Base-by-base conservation (phyloP, 768 basidiomycete species). In the Phlebiopsis flavidoalba region DNA sequence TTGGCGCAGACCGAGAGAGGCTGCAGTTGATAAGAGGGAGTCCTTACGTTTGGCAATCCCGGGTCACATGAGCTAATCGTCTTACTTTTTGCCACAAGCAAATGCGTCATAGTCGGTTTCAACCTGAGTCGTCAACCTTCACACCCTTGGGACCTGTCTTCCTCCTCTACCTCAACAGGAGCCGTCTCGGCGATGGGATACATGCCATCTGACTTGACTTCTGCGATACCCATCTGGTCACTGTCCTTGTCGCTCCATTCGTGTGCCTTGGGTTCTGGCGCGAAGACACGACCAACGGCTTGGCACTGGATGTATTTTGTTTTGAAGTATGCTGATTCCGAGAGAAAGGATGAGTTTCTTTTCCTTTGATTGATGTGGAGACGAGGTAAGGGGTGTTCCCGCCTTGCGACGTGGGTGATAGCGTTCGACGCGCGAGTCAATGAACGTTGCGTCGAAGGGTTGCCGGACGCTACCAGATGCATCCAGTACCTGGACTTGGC, bases 381-480 rank as follows among this genome's bases (percentile, higher is more conserved):
- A n/a, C n/a, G n/a, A n/a, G n/a, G n/a, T n/a, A n/a, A n/a, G n/a
- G n/a, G n/a, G n/a, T n/a, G n/a, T n/a, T n/a, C n/a, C n/a, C n/a
- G n/a, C n/a, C n/a, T n/a, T n/a, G n/a, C n/a, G n/a, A n/a, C n/a
- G n/a, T n/a, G n/a, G n/a, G n/a, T n/a, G n/a, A n/a, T n/a, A n/a
- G n/a, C n/a, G n/a, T n/a, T n/a, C n/a, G n/a, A n/a, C n/a, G n/a
- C 35, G 70, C 65, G 69, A 68, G n/a, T n/a, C n/a, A 63, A 69
- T 66, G 63, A n/a, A 70, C 69, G 64, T n/a, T 71, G 70, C 21
- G 71, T 70, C 24, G 72, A 70, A 40, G 69, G 68, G 55, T 62
- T n/a, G n/a, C n/a, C n/a, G 65, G 5, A 72, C 71, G 63, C 6
- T 31, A 31, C 26, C 26, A 31, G n/a, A n/a, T n/a, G n/a, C n/a